A percentile compares a stretch with the other conserved stretches of the same genome.
Conservation (phyloP, 495 filamentous ascomycete species). For the Xylaria curta region DNA sequence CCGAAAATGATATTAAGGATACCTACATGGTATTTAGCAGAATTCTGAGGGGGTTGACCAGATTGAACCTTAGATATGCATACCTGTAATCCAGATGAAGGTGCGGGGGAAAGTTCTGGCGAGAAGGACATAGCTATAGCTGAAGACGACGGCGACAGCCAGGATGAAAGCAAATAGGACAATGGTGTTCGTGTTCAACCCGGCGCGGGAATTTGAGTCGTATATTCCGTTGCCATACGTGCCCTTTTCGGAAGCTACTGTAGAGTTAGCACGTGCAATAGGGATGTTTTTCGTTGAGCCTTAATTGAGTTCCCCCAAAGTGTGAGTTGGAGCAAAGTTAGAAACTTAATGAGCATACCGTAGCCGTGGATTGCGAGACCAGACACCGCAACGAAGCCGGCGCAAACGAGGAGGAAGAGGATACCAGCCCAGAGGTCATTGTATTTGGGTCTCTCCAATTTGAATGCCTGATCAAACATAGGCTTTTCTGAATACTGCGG, state of each 20-base stretch:
- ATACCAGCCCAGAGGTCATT: slow-evolving; percentile 89
- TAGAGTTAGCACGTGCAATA: neutral
- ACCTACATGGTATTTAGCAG: slow-evolving; percentile 54
- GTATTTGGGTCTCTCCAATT: slow-evolving; percentile 80
- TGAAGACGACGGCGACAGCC: slow-evolving; percentile 71
- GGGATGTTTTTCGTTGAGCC: neutral
- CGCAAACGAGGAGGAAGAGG: slow-evolving; percentile 73
- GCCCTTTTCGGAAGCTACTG: slow-evolving; percentile 57
- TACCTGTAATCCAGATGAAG: slow-evolving; percentile 84
- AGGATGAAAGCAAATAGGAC: slow-evolving; percentile 83
- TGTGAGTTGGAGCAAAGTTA: neutral
- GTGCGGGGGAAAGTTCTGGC: slow-evolving; percentile 86
- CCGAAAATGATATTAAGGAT: slow-evolving; percentile 84
- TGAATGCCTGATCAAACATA: slow-evolving; percentile 80
- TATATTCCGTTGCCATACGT: slow-evolving; percentile 80
- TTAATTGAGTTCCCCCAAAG: neutral
- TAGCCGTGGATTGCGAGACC: slow-evolving; percentile 81
- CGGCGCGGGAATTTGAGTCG: slow-evolving; percentile 67
- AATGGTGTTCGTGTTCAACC: slow-evolving; percentile 82
- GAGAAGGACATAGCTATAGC: slow-evolving; percentile 75
- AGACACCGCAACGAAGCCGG: slow-evolving; percentile 79
- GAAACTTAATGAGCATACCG: slow-evolving; percentile 42
- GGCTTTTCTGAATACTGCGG: slow-evolving; percentile 51
- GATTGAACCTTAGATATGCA: neutral
- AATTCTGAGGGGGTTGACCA: slow-evolving; percentile 36